A percentile compares a stretch with the other conserved stretches of the same genome.
phyloP scores from a whole-genome alignment of 345 rosid species.

The Lepidium africanum region DNA sequence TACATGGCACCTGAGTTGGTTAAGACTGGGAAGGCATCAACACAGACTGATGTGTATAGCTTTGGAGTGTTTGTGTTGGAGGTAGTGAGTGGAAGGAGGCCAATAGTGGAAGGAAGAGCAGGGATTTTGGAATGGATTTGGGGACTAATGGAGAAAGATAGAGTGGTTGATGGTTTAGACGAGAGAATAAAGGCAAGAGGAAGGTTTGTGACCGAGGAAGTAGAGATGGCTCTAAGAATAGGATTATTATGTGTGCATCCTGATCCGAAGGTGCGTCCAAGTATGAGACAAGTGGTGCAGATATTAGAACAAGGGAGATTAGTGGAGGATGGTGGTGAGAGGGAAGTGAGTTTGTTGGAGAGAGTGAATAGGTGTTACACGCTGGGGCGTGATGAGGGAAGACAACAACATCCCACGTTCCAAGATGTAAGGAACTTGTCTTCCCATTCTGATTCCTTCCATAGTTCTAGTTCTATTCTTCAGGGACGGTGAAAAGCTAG shows the following conservation, averaged over 20 bases:
- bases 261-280: constrained; percentile 45
- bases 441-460: constrained; percentile 34
- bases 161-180: constrained; percentile 40
- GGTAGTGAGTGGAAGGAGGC: constrained; percentile 35
- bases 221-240: constrained; percentile 44
- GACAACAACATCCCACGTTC: constrained; percentile 44
- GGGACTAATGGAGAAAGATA: constrained; percentile 27
- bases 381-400: constrained; percentile 7
- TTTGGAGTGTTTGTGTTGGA: constrained; percentile 42
- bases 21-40: constrained; percentile 38
- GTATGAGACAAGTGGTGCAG: constrained; percentile 75
- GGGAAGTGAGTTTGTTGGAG: constrained; percentile 41
- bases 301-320: constrained; percentile 48
- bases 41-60: constrained; percentile 38
- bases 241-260: constrained; percentile 64
- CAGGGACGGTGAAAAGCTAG: constrained; percentile 14
- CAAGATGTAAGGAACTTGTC: constrained; percentile 29
- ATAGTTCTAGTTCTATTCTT: background rate
- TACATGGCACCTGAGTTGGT: constrained; percentile 68
- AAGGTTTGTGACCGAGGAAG: constrained; percentile 35
- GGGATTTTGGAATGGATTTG: constrained; percentile 34
- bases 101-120: constrained; percentile 39
- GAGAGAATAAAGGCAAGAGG: constrained; percentile 32
- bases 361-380: constrained; percentile 24
- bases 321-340: constrained; percentile 20